Evolutionary conservation across 2,329 filamentous ascomycete genomes (phyloP), one percentile per base, ranked within the genome.

Genomic region (Aureobasidium sp.): DNA sequence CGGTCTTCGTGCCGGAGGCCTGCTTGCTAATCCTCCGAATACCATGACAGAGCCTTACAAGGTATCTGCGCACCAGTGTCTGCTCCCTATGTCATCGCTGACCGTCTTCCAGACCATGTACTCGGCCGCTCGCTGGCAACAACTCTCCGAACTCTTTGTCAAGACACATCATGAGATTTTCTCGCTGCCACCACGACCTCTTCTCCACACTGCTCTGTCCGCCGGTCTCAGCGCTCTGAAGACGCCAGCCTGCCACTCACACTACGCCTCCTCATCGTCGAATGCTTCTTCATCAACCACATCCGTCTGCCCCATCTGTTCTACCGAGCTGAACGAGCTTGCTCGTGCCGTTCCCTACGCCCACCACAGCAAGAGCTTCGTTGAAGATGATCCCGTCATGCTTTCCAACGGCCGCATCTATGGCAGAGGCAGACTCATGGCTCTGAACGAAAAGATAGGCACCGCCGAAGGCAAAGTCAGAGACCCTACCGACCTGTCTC

Each of bases 171-270:
- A 96, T 78, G 85, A 82, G 48, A 85, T 99, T 5, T 87, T 96
- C 66, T 87, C 87, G 17, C 84, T 99, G 0, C 92, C 94, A 0
- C 82, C 88, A 1, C 85, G 87, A 24, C 92, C 94, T 0, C 84
- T 97, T 20, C 84, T 99, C 29, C 91, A 97, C 75, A 88, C 95
- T 65, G 94, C 94, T 13, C 84, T 99, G 10, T 91, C 88, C 0
- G 92, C 92, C 0, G 94, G 94, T 8, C 83, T 99, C 10, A 97
- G 92, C 0, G 92, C 94, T 1, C 86, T 99, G 67, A 99, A 99
- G 75, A 97, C 94, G 0, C 94, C 94, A 0, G 87, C 91, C 17
- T 99, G 94, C 73, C 92, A 97, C 76, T 88, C 88, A 1, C 78
- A 80, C 26, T 82, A 82, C 67, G 78, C 83, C 5, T 81, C 83